Base-by-base conservation (phyloP, 2,329 filamentous ascomycete genomes). In the Pezizomycotina sp. region DNA sequence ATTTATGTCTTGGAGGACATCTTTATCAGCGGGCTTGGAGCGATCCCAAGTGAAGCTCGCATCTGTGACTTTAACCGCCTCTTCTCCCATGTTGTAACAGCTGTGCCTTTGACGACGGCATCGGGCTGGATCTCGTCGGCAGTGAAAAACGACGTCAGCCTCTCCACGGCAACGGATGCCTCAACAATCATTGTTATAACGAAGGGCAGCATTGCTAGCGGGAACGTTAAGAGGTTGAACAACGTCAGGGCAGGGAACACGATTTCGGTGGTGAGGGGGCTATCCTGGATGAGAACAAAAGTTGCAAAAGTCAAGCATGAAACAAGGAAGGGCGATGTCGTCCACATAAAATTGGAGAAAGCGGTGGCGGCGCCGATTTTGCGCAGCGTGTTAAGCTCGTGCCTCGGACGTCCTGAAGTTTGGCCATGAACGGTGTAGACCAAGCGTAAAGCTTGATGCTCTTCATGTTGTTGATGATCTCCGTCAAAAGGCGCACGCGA, bases 391-490 rank as follows among this genome's bases (percentile, higher is more conserved):
- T 89, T 89, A 36, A 98, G 64, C 59, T 98, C 89, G 51, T 82
- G 71, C 52, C 98, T 98, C 89, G 74, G 43, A 98, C 83, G 56
- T 80, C 79, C 60, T 89, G 95, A 41, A 98, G 71, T 60, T 92
- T 92, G 59, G 83, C 89, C 75, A 93, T 92, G 55, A 98, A 98
- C 9, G 89, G 86, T 19, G 76, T 77, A 20, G 84, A 86, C 89
- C 89, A 98, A 19, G 89, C 89, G 56, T 93, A 98, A 13, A 98
- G 70, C 62, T 98, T 98, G 63, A 98, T 89, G 55, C 83, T 92
- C 64, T 98, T 98, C 80, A 98, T 98, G 60, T 95, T 95, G 65
- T 91, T 93, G 53, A 98, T 65, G 48, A 98, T 98, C 58, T 98
- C 89, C 5, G 86, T 91, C 65, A 95, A 93, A 40, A 98, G 62